Conservation (phyloP, 495 filamentous ascomycete genomes). For the Xylaria flabelliformis region DNA sequence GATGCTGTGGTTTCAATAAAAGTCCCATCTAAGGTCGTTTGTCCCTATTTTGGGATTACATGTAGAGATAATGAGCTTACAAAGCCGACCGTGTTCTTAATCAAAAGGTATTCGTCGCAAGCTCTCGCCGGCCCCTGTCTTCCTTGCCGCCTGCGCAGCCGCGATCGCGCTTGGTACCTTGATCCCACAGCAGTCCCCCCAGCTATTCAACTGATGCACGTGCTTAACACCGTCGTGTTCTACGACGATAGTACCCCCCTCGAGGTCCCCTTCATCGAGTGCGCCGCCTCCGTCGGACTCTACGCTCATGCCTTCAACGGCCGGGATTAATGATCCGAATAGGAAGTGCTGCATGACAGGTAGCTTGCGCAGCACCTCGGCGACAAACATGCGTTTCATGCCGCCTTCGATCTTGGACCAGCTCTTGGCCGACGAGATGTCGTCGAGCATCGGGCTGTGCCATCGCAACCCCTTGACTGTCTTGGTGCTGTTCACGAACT, state of each 20-base stretch:
- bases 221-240: slow-evolving; percentile 71
- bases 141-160: slow-evolving; percentile 84
- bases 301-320: slow-evolving; percentile 78
- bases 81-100: slow-evolving; percentile 43
- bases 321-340: slow-evolving; percentile 84
- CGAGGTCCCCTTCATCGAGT: slow-evolving; percentile 55
- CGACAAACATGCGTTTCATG: slow-evolving; percentile 95
- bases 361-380: slow-evolving; percentile 89
- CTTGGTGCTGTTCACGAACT: slow-evolving; percentile 94
- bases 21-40: neutral
- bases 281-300: slow-evolving; percentile 52
- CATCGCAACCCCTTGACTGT: slow-evolving; percentile 93
- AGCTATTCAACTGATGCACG: slow-evolving; percentile 68
- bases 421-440: slow-evolving; percentile 89
- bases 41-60: neutral
- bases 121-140: slow-evolving; percentile 63
- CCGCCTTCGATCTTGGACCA: slow-evolving; percentile 94
- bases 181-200: slow-evolving; percentile 98
- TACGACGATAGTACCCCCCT: slow-evolving; percentile 62
- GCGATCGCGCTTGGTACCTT: slow-evolving; percentile 94
- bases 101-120: slow-evolving; percentile 93
- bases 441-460: slow-evolving; percentile 98
- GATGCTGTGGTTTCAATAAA: neutral
- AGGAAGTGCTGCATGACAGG: slow-evolving; percentile 99
- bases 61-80: neutral